Conservation (phyloP, 768 basidiomycete genomes). For the Chalciporus pseudorubinellus region DNA sequence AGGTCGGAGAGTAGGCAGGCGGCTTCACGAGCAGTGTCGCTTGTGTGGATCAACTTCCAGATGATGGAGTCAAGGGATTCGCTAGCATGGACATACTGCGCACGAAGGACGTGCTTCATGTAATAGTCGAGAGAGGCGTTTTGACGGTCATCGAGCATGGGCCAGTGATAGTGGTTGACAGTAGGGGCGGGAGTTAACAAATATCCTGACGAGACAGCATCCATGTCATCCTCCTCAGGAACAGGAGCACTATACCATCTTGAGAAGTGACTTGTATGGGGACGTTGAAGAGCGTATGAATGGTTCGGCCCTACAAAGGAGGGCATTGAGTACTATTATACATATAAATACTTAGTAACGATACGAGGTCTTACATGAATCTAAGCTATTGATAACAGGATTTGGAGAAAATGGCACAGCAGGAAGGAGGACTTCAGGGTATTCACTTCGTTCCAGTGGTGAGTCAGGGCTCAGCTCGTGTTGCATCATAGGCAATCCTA, state of each 20-base stretch:
- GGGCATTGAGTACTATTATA: conserved; percentile 65
- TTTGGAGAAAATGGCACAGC: conserved; percentile 30
- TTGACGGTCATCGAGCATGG: conserved; percentile 17
- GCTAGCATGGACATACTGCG: conserved; percentile 72
- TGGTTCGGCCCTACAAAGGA: conserved; percentile 47
- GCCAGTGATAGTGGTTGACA: conserved; percentile 13
- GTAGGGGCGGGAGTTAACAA: conserved; percentile 6
- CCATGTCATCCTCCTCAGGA: conserved; percentile 15
- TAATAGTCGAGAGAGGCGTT: conserved; percentile 41
- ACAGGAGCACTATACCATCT: conserved; percentile 11
- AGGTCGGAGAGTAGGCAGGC: conserved; percentile 63
- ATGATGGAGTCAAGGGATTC: conserved; percentile 45
- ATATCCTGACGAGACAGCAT: conserved; percentile 24
- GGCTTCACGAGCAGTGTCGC: conserved; percentile 51
- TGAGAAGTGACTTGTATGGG: conserved; percentile 30
- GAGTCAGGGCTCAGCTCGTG: conserved; percentile 33
- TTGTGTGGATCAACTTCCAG: conserved; percentile 46
- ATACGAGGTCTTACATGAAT: conserved; percentile 74
- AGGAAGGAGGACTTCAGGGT: conserved; percentile 30
- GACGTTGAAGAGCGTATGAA: conserved; percentile 26
- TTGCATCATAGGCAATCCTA: conserved; percentile 31
- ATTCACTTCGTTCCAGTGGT: conserved; percentile 30
- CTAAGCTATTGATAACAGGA: conserved; percentile 53
- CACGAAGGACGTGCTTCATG: conserved; percentile 56
- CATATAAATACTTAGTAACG: conserved; percentile 65